Conservation (phyloP, 169 alveolate genomes). For the Plasmodium malariae region DNA sequence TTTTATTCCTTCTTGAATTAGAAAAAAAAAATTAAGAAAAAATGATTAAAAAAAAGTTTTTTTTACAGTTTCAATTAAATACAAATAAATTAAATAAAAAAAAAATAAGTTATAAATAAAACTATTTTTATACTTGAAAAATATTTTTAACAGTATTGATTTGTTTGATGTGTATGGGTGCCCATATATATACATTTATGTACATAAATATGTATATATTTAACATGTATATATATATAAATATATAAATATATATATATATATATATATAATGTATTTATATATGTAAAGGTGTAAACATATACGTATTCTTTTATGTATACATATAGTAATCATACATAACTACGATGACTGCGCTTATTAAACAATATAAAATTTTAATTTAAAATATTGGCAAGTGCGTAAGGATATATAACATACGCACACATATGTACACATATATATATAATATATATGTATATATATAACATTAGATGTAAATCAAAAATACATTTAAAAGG, state of each 20-base stretch:
- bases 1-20: background rate
- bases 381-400: constrained; percentile 16
- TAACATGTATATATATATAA: background rate
- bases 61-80: background rate
- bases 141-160: background rate
- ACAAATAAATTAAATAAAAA: constrained; percentile 4
- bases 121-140: constrained; percentile 7
- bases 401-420: background rate
- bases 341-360: background rate
- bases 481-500: constrained; percentile 15
- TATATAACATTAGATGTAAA: background rate
- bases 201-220: background rate
- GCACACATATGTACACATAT: background rate
- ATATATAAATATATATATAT: background rate
- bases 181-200: background rate
- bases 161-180: background rate
- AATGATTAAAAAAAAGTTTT: background rate
- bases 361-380: constrained; percentile 47
- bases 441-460: constrained; percentile 6
- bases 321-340: background rate
- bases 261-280: background rate
- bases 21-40: too few relatives aligned
- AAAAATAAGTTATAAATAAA: constrained; percentile 5
- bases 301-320: background rate
- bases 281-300: background rate